phyloP scores from a whole-genome alignment of 116 monocot species.

The Zostera marina region DNA sequence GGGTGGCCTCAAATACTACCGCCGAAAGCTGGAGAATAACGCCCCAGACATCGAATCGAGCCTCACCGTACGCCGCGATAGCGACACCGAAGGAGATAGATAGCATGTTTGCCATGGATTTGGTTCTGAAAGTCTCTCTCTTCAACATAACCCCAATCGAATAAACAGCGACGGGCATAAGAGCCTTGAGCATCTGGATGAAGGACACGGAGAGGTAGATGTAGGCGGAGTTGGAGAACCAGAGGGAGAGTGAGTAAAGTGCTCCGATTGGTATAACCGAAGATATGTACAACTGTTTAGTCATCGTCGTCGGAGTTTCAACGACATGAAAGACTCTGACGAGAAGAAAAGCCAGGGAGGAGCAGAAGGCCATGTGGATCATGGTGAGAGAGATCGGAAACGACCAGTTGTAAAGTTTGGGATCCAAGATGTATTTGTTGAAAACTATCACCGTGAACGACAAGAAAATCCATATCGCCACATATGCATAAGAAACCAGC shows the following conservation, averaged over 20 bases:
- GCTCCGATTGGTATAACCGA: constrained; percentile 46
- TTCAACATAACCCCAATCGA: constrained; percentile 39
- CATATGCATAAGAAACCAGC: constrained; percentile 46
- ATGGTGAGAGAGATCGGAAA: constrained; percentile 59
- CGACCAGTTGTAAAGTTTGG: constrained; percentile 58
- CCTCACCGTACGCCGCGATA: constrained; percentile 71
- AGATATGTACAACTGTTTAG: constrained; percentile 33
- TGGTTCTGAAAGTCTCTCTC: constrained; percentile 35
- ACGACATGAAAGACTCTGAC: constrained; percentile 42
- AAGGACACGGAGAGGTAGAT: constrained; percentile 78
- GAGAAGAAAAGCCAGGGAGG: constrained; percentile 46
- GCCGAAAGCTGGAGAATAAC: constrained; percentile 35
- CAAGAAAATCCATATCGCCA: constrained; percentile 51
- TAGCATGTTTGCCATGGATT: constrained; percentile 52
- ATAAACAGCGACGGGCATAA: constrained; percentile 76
- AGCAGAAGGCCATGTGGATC: constrained; percentile 67
- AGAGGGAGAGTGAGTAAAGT: constrained; percentile 53
- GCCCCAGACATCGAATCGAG: constrained; percentile 25
- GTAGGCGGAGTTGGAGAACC: constrained; percentile 84
- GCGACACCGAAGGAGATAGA: constrained; percentile 61
- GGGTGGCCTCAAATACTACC: constrained; percentile 34
- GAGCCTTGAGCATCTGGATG: constrained; percentile 79
- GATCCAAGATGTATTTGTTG: constrained; percentile 73
- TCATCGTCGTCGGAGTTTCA: constrained; percentile 29
- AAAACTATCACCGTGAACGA: constrained; percentile 77